Evolutionary conservation across 2,329 filamentous ascomycete species (phyloP).

Genomic region (Nemania sp.): DNA sequence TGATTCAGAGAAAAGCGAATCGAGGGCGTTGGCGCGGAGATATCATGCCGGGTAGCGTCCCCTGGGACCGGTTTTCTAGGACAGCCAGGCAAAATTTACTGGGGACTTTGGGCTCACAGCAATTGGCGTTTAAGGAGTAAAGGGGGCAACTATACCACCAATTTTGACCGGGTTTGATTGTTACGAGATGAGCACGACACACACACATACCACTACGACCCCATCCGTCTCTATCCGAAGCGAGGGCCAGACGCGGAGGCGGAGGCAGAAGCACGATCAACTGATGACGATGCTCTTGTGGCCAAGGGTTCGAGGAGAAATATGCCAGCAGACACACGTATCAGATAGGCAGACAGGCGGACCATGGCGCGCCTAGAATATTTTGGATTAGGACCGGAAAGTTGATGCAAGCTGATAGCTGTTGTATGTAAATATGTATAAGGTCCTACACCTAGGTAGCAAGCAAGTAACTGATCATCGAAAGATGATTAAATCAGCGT

Average conservation of each 20-base stretch:
- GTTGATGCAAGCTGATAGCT: slow-evolving; percentile 9
- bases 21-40: neutral
- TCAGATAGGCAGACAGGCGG: slow-evolving; percentile 15
- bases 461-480: slow-evolving; percentile 17
- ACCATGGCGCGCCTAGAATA: slow-evolving; percentile 5
- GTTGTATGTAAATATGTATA: too few species aligned
- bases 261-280: too few species aligned
- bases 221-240: slow-evolving; percentile 9
- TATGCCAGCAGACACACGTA: slow-evolving; percentile 8
- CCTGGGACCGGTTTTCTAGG: slow-evolving; percentile 18
- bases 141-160: slow-evolving; percentile 41
- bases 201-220: too few species aligned
- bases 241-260: neutral
- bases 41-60: slow-evolving; percentile 6
- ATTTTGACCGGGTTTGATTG: slow-evolving; percentile 37
- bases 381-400: slow-evolving; percentile 19
- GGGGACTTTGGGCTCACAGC: slow-evolving; percentile 38
- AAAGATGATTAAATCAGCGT: slow-evolving; percentile 9
- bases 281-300: too few species aligned
- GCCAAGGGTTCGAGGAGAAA: too few species aligned
- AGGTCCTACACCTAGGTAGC: too few species aligned
- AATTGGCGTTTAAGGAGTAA: slow-evolving; percentile 40
- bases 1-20: neutral
- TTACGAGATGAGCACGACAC: slow-evolving; percentile 23
- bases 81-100: slow-evolving; percentile 27